Evolutionary conservation across 257 asterid genomes (phyloP).

Genomic region (Solanum dulcamara): DNA sequence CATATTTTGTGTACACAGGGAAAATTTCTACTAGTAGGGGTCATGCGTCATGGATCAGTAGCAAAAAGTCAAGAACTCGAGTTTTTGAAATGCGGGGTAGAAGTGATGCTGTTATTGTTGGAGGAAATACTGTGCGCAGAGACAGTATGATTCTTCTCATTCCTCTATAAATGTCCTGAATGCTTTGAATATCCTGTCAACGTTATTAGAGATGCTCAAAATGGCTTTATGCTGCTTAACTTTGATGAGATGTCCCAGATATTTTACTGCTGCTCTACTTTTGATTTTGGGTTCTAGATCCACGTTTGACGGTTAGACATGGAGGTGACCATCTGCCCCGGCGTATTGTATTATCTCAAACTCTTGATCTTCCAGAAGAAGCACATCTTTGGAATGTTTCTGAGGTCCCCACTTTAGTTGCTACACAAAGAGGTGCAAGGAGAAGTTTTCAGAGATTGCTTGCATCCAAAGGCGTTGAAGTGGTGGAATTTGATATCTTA

Average conservation of each 20-base stretch:
- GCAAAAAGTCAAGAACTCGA: slow-evolving; percentile 67
- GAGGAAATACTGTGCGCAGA: slow-evolving; percentile 96
- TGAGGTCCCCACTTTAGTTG: slow-evolving; percentile 81
- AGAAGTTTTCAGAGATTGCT: slow-evolving; percentile 79
- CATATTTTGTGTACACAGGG: slow-evolving; percentile 29
- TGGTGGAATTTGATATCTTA: slow-evolving; percentile 82
- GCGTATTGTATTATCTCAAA: slow-evolving; percentile 76
- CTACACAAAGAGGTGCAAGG: slow-evolving; percentile 92
- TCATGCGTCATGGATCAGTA: slow-evolving; percentile 97
- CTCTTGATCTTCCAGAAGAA: slow-evolving; percentile 89
- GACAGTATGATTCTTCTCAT: slow-evolving; percentile 63
- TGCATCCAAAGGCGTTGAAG: slow-evolving; percentile 94
- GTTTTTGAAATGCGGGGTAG: slow-evolving; percentile 92
- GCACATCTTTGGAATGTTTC: slow-evolving; percentile 84
- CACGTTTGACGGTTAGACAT: slow-evolving; percentile 87
- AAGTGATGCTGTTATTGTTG: slow-evolving; percentile 96
- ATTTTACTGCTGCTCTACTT: not conserved
- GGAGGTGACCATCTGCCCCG: slow-evolving; percentile 96
- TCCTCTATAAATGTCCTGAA: slow-evolving; percentile 2
- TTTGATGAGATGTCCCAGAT: not conserved
- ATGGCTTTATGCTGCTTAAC: not conserved
- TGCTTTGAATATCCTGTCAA: slow-evolving; percentile 10
- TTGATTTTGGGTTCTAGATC: slow-evolving; percentile 46
- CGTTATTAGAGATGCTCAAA: not conserved
- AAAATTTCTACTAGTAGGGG: slow-evolving; percentile 96